Conservation (phyloP, 2,329 filamentous ascomycete species). For the Cladophialophora psammophila region DNA sequence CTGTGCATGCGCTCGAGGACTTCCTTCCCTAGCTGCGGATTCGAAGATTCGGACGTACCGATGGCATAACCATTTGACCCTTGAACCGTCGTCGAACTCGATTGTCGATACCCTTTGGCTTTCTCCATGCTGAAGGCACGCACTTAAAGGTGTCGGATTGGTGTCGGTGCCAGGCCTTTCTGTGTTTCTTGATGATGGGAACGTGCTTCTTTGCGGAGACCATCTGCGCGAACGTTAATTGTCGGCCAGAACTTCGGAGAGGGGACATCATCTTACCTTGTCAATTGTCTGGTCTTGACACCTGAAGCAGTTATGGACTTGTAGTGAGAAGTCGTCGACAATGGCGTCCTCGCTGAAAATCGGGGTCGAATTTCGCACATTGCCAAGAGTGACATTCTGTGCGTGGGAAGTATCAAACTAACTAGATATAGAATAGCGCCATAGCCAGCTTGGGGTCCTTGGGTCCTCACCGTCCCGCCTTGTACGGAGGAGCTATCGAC, state of each 20-base stretch:
- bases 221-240: constrained; percentile 68
- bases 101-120: constrained; percentile 99
- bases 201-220: constrained; percentile 99
- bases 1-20: not conserved
- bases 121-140: constrained; percentile 90
- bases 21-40: not conserved
- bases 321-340: constrained; percentile 11
- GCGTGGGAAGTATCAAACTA: not conserved
- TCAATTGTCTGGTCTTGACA: constrained; percentile 14
- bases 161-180: constrained; percentile 94
- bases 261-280: constrained; percentile 6
- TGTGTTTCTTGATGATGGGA: constrained; percentile 99
- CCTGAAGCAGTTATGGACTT: constrained; percentile 12
- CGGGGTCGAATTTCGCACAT: constrained; percentile 18
- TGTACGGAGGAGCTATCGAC: not conserved
- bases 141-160: constrained; percentile 97
- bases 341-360: constrained; percentile 11
- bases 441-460: constrained; percentile 7
- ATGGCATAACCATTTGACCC: constrained; percentile 95
- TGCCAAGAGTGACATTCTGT: constrained; percentile 19
- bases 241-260: not conserved
- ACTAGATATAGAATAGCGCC: not conserved
- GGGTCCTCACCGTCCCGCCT: not conserved
- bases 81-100: constrained; percentile 96
- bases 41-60: constrained; percentile 65